phyloP scores from a whole-genome alignment of 2,329 filamentous ascomycete genomes.

The Scedosporium minutisporum region DNA sequence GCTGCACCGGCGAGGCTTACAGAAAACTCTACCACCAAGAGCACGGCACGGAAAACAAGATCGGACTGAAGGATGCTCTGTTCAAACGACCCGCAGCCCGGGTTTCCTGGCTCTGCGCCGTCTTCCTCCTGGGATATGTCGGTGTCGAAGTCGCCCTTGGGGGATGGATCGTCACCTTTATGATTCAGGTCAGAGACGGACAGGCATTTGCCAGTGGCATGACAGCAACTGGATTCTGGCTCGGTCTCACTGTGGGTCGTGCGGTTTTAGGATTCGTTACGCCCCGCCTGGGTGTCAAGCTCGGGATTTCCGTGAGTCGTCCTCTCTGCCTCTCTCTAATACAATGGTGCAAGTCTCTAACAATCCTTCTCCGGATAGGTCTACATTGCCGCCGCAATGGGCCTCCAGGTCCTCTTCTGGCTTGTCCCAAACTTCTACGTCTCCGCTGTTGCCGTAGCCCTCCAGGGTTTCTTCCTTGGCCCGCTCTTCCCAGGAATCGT shows the following conservation, averaged over 20 bases:
- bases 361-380: not conserved
- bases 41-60: not conserved
- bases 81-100: conserved; percentile 3
- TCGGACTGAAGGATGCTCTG: not conserved
- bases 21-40: conserved; percentile 24
- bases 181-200: conserved; percentile 67
- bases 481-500: conserved; percentile 68
- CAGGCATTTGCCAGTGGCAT: conserved; percentile 63
- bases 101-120: conserved; percentile 56
- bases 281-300: conserved; percentile 61
- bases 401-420: conserved; percentile 67
- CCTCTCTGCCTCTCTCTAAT: not conserved
- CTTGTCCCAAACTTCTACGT: conserved; percentile 68
- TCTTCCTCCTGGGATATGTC: conserved; percentile 71
- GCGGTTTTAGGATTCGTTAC: conserved; percentile 69
- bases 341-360: not conserved
- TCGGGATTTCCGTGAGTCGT: conserved; percentile 43
- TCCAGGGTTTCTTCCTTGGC: conserved; percentile 72
- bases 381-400: conserved; percentile 57
- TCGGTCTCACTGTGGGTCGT: conserved; percentile 67
- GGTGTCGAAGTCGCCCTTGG: conserved; percentile 68
- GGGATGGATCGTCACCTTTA: conserved; percentile 76
- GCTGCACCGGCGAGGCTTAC: conserved; percentile 47
- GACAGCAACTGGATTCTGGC: conserved; percentile 74
- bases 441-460: conserved; percentile 58